Conservation (phyloP, 176 grass and related monocot species). For the Dendrocalamus sinicus region DNA sequence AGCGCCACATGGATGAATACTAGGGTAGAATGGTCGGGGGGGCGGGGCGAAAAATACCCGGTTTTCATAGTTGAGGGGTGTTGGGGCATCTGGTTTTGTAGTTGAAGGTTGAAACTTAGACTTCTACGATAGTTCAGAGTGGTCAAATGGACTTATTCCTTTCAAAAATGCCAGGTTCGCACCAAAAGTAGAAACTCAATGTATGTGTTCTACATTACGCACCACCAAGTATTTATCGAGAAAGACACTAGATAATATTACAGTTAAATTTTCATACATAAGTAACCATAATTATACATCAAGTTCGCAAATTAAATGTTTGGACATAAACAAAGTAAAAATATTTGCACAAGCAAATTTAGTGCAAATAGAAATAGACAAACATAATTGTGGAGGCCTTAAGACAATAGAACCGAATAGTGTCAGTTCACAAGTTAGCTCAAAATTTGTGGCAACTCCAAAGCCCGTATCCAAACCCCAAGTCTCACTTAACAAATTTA, state of each 20-base stretch:
- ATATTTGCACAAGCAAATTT: neutral
- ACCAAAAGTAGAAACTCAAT: neutral
- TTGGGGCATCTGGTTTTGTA: too few species aligned
- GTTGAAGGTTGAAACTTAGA: too few species aligned
- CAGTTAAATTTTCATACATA: neutral
- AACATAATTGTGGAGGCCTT: neutral
- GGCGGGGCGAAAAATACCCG: too few species aligned
- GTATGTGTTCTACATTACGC: neutral
- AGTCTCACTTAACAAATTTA: neutral
- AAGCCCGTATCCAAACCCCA: neutral
- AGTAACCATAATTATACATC: neutral
- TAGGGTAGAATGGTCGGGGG: too few species aligned
- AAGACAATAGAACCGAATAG: neutral
- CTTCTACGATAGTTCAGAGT: too few species aligned
- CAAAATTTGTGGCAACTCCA: neutral
- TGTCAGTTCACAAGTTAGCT: neutral
- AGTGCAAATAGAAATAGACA: neutral
- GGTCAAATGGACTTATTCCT: too few species aligned
- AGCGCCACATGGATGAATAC: too few species aligned
- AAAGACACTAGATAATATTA: neutral
- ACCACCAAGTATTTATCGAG: conserved; percentile 3
- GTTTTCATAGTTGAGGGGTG: too few species aligned
- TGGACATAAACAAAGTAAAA: neutral
- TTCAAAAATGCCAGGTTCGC: neutral
- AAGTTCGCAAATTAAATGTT: neutral